These are phyloP conservation scores for Leishmania guyanensis DNA, from an alignment of 208 protist genomes.

Conservation along the genomic window DNA sequence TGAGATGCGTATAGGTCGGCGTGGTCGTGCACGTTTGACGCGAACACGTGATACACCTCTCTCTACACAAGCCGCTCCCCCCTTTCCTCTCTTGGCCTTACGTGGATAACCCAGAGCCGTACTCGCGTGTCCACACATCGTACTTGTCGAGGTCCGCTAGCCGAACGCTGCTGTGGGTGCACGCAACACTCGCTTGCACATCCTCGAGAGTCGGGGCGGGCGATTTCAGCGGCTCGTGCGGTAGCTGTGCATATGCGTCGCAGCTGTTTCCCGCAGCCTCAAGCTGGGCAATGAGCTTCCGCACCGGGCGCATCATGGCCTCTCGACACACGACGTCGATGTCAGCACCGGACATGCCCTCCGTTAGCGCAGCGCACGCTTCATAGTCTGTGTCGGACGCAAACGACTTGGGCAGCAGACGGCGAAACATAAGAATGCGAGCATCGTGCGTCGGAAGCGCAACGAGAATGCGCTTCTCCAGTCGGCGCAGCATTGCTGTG, in stretches of 20 bases:
- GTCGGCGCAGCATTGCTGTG: slow-evolving; percentile 89
- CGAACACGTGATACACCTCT: background rate
- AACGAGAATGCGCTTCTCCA: slow-evolving; percentile 93
- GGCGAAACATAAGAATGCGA: slow-evolving; percentile 70
- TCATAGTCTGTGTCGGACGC: slow-evolving; percentile 50
- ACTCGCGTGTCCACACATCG: slow-evolving; percentile 68
- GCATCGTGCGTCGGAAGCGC: slow-evolving; percentile 76
- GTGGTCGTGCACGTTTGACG: background rate
- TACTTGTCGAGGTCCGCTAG: slow-evolving; percentile 67
- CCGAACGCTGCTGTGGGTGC: slow-evolving; percentile 79
- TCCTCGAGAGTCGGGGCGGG: slow-evolving; percentile 74
- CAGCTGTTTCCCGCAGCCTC: slow-evolving; percentile 37
- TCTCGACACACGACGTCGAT: slow-evolving; percentile 92
- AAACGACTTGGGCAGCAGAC: slow-evolving; percentile 45
- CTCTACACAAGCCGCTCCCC: background rate
- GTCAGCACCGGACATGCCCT: slow-evolving; percentile 91
- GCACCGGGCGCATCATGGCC: slow-evolving; percentile 91
- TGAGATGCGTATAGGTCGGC: background rate
- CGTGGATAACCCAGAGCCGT: slow-evolving; percentile 80
- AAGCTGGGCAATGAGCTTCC: slow-evolving; percentile 83
- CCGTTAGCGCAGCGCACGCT: slow-evolving; percentile 58
- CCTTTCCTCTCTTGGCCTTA: slow-evolving; percentile 18
- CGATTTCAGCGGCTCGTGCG: slow-evolving; percentile 34
- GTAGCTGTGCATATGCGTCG: slow-evolving; percentile 27
- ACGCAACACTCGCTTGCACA: slow-evolving; percentile 75